Evolutionary conservation across 2,329 filamentous ascomycete genomes (phyloP).

Genomic region (Sporothrix euskadiensis): DNA sequence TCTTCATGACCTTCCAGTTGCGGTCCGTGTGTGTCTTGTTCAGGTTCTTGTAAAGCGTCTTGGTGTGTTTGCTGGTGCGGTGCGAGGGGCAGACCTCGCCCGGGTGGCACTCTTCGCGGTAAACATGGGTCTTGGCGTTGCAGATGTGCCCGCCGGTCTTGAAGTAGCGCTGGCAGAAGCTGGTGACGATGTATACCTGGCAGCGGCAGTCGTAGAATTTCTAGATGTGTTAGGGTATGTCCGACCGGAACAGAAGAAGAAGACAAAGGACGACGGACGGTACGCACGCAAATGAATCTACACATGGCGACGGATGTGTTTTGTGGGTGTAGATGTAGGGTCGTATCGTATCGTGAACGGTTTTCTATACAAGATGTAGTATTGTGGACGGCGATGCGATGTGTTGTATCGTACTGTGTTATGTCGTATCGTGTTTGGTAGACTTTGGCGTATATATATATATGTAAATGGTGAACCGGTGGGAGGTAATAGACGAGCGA

Average conservation of each 20-base stretch:
- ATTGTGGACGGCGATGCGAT: background rate
- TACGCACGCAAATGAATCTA: slow-evolving; percentile 11
- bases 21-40: slow-evolving; percentile 21
- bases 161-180: slow-evolving; percentile 19
- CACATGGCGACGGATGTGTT: slow-evolving; percentile 17
- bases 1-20: slow-evolving; percentile 19
- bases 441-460: background rate
- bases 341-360: background rate
- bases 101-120: background rate
- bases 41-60: background rate
- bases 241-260: background rate
- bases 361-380: background rate
- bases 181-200: background rate
- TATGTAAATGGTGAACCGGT: slow-evolving; percentile 1
- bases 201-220: slow-evolving; percentile 1
- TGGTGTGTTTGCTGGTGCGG: slow-evolving; percentile 6
- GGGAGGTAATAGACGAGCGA: background rate
- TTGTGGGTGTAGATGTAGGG: background rate
- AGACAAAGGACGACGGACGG: background rate
- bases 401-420: background rate
- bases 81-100: slow-evolving; percentile 15
- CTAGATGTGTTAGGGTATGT: background rate
- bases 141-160: slow-evolving; percentile 3
- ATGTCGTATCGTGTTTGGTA: background rate
- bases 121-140: background rate